These are phyloP conservation scores for Lonicera japonica DNA, from an alignment of 129 eudicot genomes.

Conservation along the genomic window DNA sequence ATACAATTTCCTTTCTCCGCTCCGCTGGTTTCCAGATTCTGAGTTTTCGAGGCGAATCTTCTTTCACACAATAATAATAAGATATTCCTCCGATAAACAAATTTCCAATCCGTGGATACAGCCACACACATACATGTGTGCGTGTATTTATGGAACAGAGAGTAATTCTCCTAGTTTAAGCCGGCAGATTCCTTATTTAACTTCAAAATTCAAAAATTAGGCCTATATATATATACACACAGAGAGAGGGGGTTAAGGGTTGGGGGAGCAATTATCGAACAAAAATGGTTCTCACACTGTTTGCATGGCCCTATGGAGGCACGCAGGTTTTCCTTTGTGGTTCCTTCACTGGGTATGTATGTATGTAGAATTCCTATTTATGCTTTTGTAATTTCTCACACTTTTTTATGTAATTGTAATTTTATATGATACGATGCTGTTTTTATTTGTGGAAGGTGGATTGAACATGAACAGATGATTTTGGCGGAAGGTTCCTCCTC, in stretches of 20 bases:
- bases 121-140: background rate
- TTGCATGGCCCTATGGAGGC: slow-evolving; percentile 66
- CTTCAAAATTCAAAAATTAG: too few species aligned
- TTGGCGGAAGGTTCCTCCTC: slow-evolving; percentile 46
- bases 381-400: background rate
- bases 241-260: background rate
- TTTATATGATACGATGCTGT: slow-evolving; percentile 18
- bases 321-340: slow-evolving; percentile 41
- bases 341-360: slow-evolving; percentile 49
- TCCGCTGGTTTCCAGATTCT: slow-evolving; percentile 30
- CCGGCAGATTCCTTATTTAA: background rate
- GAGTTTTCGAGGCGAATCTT: slow-evolving; percentile 43
- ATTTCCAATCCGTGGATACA: background rate
- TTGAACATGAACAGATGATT: slow-evolving; percentile 40
- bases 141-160: too few species aligned
- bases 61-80: background rate
- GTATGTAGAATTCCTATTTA: background rate
- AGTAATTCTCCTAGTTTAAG: background rate
- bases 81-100: background rate
- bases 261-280: slow-evolving; percentile 1
- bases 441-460: slow-evolving; percentile 47
- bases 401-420: slow-evolving; percentile 9
- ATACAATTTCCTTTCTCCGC: slow-evolving; percentile 11
- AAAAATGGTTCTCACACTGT: slow-evolving; percentile 51
- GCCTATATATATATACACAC: background rate